Base-by-base conservation (phyloP, 2,329 filamentous ascomycete genomes). In the Ceratocystis colombiana region DNA sequence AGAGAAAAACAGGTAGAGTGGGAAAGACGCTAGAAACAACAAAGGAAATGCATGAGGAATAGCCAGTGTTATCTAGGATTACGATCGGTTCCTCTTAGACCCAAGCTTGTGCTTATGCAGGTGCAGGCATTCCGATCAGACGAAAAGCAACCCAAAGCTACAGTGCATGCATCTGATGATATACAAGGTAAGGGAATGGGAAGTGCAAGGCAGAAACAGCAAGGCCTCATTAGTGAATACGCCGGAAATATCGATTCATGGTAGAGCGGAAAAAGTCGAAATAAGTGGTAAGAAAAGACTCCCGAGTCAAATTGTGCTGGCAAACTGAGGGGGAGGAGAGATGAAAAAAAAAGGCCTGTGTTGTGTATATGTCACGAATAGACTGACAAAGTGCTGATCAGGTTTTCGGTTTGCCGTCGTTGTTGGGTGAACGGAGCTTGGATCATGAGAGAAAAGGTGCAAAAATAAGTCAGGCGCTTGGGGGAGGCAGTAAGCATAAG, bases 391-490 rank as follows among this genome's bases (percentile, higher is more conserved):
- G 28, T 59, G 28, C 33, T 33, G 55, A 59, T 59, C 25, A 28
- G n/a, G 55, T n/a, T 33, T 59, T 37, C 25, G 55, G 55, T 8
- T 17, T 37, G 15, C 55, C 55, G n/a, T 59, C 28, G 55, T 59
- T 30, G 55, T 59, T 59, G 55, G 55, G 55, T 59, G 28, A 59
- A 59, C 55, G 55, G 55, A 59, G 55, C 55, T 59, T 59, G 55
- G 55, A 15, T 59, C 55, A 59, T 41, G 37, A 28, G 28, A 33
- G 17, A n/a, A 37, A n/a, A 20, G 25, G 33, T n/a, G 12, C 15
- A 20, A 10, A 33, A 59, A 37, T 33, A 37, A 30, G 30, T n/a
- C 3, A 25, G 8, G n/a, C n/a, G n/a, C n/a, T n/a, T n/a, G n/a
- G 6, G n/a, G 25, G 53, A 30, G 53, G 53, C 30, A 59, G 55